Evolutionary conservation across 345 rosid genomes (phyloP), one percentile per base, ranked within the genome.

Genomic region (Salix suchowensis): DNA sequence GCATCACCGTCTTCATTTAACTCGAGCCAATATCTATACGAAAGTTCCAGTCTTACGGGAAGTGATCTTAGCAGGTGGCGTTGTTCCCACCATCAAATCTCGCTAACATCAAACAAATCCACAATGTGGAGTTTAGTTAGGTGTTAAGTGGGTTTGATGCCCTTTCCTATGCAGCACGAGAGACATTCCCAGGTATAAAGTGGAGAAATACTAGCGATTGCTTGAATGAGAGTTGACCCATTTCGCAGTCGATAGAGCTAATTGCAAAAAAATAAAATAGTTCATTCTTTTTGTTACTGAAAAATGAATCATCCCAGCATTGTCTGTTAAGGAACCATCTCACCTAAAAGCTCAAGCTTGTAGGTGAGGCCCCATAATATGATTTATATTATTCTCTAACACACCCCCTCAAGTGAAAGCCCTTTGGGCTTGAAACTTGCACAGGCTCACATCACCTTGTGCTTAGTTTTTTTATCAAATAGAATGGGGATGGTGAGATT

Each of bases 41-140:
- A 67, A 19, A 86, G 89, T 0, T 79, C 83, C 13, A 50, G 74
- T 68, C 83, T 87, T 16, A 81, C 84, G 3, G 94, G 95, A 76
- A 91, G 93, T 74, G 90, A 92, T 84, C 94, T 91, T 58, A 67
- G 80, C 34, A 90, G n/a, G 98, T 30, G 92, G 90, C 19, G 87
- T 66, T 37, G 73, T 80, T 68, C 92, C 94, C 50, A 85, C 79
- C 37, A 76, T 92, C 70, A 19, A 77, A 26, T 87, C 98, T 77
- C 91, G 94, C 70, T 92, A 83, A 86, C 74, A 58, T 48, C 7
- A 26, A 39, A 19, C 12, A 13, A 12, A 11, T 11, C 64, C 14
- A 58, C 64, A 0, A 26, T 48, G 13, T n/a, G 61, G 23, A 70
- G 39, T 50, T 70, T 50, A 50, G 74, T 36, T 24, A 48, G 74